phyloP scores from a whole-genome alignment of 129 eudicot genomes.

The Daucus carota region DH1_v3.0 NC_030385.2:45861501-45862000 shows the following conservation, averaged over 20 bases:
- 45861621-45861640: slow-evolving; percentile 49
- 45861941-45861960: slow-evolving; percentile 41
- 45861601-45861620: slow-evolving; percentile 34
- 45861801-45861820: background rate
- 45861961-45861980: slow-evolving; percentile 23
- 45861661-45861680: background rate
- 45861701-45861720: background rate
- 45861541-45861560: no score
- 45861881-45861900: slow-evolving; percentile 27
- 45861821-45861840: background rate
- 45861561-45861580: background rate
- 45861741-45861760: background rate
- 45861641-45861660: background rate
- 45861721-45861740: background rate
- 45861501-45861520: background rate
- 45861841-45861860: background rate
- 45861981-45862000: background rate
- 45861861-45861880: background rate
- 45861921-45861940: slow-evolving; percentile 33
- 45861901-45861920: slow-evolving; percentile 18
- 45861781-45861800: background rate
- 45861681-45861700: background rate
- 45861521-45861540: no score
- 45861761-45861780: background rate
- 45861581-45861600: slow-evolving; percentile 13